Evolutionary conservation across 2,329 filamentous ascomycete genomes (phyloP).

Genomic region (Aspergillus sp.): DNA sequence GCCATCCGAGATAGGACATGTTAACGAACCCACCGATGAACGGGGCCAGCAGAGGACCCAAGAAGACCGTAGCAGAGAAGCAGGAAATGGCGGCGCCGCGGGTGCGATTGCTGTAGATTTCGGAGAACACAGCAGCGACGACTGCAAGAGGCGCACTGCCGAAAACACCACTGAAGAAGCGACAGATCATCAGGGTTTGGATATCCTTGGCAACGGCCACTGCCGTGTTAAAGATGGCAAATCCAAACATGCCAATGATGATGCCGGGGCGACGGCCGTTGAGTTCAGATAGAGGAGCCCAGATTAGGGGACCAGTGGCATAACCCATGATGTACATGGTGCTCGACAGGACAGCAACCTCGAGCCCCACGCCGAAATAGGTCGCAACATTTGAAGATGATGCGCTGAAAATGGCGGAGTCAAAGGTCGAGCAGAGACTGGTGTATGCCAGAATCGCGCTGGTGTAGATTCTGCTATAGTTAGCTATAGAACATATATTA

Average conservation of each 20-base stretch:
- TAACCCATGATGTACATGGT: conserved; percentile 51
- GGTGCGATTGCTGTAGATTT: conserved; percentile 48
- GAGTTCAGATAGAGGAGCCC: conserved; percentile 55
- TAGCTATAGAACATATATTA: conserved; percentile 20
- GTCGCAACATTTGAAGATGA: conserved; percentile 56
- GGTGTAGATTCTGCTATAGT: conserved; percentile 40
- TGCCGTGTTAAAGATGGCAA: conserved; percentile 45
- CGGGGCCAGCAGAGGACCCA: conserved; percentile 52
- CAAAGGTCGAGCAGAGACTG: conserved; percentile 55
- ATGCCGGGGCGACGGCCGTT: conserved; percentile 55
- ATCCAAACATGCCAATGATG: conserved; percentile 41
- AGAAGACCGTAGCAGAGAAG: conserved; percentile 54
- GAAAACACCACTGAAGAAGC: conserved; percentile 48
- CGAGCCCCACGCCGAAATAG: conserved; percentile 43
- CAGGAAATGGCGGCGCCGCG: conserved; percentile 42
- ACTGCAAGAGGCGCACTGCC: conserved; percentile 42
- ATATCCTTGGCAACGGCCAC: conserved; percentile 40
- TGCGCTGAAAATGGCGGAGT: conserved; percentile 64
- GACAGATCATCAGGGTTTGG: conserved; percentile 37
- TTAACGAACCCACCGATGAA: conserved; percentile 50
- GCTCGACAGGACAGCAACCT: conserved; percentile 45
- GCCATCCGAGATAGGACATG: conserved; percentile 47
- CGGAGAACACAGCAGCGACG: conserved; percentile 43
- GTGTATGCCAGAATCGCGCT: conserved; percentile 47
- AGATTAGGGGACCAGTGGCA: conserved; percentile 52